Base-by-base conservation (phyloP, 2,329 filamentous ascomycete species). In the Stemphylium vesicarium region DNA sequence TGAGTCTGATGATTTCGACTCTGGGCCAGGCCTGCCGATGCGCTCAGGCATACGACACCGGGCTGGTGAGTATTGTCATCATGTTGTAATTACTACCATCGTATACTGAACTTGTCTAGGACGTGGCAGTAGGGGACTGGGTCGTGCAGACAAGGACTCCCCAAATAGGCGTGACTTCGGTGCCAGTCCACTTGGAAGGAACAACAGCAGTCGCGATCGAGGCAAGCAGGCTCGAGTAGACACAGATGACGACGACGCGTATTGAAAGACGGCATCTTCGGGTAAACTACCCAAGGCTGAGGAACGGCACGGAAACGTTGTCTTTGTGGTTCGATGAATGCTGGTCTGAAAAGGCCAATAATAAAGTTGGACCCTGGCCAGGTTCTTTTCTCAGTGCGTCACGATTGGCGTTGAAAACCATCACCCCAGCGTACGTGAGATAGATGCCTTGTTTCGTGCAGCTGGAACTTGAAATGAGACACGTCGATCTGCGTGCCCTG, bases 221-320 rank as follows among this genome's bases (percentile, higher is more conserved):
- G 52, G 44, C 24, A 63, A 47, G 18, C 60, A 63, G 20, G 20
- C 63, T 15, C 56, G 57, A 18, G 59, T 49, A 36, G 61, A 65
- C 13, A 60, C 63, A 18, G 59, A 64, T 52, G 58, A 65, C 22
- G 58, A 63, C 20, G 57, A 59, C 16, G 56, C 22, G 13, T 62
- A 45, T 43, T 61, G 31, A 56, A 20, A 12, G n/a, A 9, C 26
- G 26, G 26, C 26, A 29, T 29, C 26, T 29, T 11, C 26, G 26
- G 26, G 26, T 4, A 29, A 29, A 11, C 26, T 29, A 33, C 39
- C 26, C 37, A 40, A 24, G 31, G 22, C 29, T 37, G 22, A 44
- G 38, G 18, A 47, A 52, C 39, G 39, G 47, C 41, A 45, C 50
- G 29, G 29, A 33, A 24, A 24, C 9, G 32, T 15, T 15, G 35